Base-by-base conservation (phyloP, 1,284 basidiomycete genomes). In the Malassezia sp. region DNA sequence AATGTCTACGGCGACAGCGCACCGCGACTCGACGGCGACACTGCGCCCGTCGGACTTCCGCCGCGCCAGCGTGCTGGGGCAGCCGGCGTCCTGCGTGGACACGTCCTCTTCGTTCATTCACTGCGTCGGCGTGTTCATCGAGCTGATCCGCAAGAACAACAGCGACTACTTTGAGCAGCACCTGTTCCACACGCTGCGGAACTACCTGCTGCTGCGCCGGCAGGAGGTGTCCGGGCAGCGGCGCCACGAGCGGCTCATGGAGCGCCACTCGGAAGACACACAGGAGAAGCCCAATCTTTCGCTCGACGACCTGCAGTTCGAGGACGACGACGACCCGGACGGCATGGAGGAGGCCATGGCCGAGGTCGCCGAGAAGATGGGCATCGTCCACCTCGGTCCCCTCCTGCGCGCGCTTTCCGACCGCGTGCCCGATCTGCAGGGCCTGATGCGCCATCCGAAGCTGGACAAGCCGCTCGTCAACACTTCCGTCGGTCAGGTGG, bases 101-200 rank as follows among this genome's bases (percentile, higher is more conserved):
- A 79, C 80, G n/a, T 80, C 82, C 0, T 96, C 90, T 5, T 88
- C 88, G 0, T 79, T 96, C 35, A 78, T 85, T 24, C 82, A 88
- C 52, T 83, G 87, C 21, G 84, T 91, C 57, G 83, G 84, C 40
- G 80, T 97, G 61, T 77, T 96, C 54, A 85, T 95, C 61, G 93
- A 99, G 71, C 78, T 99, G 29, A 96, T 99, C 59, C 80, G 93
- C 45, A 90, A 96, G 71, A 97, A 97, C 73, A 97, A 97, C 72
- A 91, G 89, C 42, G 91, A 99, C 71, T 95, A 90, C 71, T 91
- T 93, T 66, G 93, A 99, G 73, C 91, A 90, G 12, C 93, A 91
- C 71, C 77, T 96, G n/a, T 93, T 95, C 74, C 88, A 95, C 69
- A 89, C 86, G 1, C 74, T 95, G 33, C 82, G 89, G 38, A 88